Conservation (phyloP, 2,329 filamentous ascomycete genomes). For the Aspergillus amoenus region DNA sequence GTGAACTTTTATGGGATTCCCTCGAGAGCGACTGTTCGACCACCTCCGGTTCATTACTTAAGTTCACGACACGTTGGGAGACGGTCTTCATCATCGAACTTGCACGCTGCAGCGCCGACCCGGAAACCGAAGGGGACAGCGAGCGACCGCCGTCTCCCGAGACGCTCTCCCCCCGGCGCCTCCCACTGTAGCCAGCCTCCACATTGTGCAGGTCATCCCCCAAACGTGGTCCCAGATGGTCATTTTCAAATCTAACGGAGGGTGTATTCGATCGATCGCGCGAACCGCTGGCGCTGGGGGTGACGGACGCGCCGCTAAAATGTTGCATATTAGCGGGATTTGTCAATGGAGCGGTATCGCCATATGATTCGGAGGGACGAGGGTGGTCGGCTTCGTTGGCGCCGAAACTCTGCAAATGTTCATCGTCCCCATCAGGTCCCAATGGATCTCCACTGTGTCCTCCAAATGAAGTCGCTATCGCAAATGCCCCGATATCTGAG, state of each 20-base stretch:
- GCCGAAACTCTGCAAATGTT: slow-evolving; percentile 29
- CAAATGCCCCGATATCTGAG: slow-evolving; percentile 41
- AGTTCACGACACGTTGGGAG: slow-evolving; percentile 96
- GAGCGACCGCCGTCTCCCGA: slow-evolving; percentile 49
- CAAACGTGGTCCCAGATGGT: slow-evolving; percentile 47
- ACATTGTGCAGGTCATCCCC: slow-evolving; percentile 62
- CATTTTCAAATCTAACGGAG: slow-evolving; percentile 53
- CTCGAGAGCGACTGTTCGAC: slow-evolving; percentile 69
- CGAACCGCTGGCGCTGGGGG: slow-evolving; percentile 34
- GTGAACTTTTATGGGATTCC: slow-evolving; percentile 50
- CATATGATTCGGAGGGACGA: slow-evolving; percentile 50
- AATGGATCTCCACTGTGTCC: slow-evolving; percentile 26
- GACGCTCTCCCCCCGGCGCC: slow-evolving; percentile 57
- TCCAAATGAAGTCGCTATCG: slow-evolving; percentile 39
- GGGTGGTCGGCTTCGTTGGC: slow-evolving; percentile 52
- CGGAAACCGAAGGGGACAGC: slow-evolving; percentile 62
- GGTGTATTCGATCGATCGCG: slow-evolving; percentile 53
- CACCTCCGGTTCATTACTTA: slow-evolving; percentile 87
- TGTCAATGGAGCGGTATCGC: slow-evolving; percentile 61
- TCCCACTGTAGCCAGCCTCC: slow-evolving; percentile 57
- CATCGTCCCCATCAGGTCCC: slow-evolving; percentile 29
- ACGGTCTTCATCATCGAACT: slow-evolving; percentile 79
- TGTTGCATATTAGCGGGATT: slow-evolving; percentile 57
- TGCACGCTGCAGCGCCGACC: slow-evolving; percentile 64
- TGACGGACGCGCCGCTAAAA: slow-evolving; percentile 51